These are phyloP conservation scores for Saccharomycopsis hybrid DNA, from an alignment of 1,139 yeast genomes.

Conservation along the genomic window DNA sequence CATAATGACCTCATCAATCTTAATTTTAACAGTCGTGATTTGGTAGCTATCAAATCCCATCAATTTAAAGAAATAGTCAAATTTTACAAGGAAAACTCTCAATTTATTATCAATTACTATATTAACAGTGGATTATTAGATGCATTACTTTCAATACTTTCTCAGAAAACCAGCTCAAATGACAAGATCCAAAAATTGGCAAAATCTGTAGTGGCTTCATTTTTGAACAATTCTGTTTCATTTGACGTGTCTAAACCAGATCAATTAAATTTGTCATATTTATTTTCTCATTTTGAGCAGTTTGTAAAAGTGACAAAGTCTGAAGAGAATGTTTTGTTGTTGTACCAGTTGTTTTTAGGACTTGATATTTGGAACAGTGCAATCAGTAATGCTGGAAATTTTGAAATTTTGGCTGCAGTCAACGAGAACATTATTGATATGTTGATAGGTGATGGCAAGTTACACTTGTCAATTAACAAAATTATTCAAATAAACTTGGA, in stretches of 20 bases:
- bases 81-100: conserved; percentile 17
- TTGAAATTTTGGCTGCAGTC: neutral
- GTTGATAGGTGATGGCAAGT: neutral
- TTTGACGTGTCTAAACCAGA: conserved; percentile 3
- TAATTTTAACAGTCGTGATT: conserved; percentile 9
- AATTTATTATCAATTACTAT: conserved; percentile 7
- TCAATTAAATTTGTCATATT: conserved; percentile 1
- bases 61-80: conserved; percentile 18
- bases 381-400: neutral
- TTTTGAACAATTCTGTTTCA: conserved; percentile 11
- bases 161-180: neutral
- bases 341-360: neutral
- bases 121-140: conserved; percentile 10
- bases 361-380: neutral
- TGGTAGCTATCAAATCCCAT: conserved; percentile 4
- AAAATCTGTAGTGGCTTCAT: conserved; percentile 3
- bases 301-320: neutral
- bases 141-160: neutral
- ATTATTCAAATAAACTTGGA: neutral
- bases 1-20: conserved; percentile 4
- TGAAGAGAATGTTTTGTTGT: neutral
- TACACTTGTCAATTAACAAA: neutral
- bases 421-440: neutral
- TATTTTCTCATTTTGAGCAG: conserved; percentile 4
- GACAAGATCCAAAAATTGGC: neutral